phyloP scores from a whole-genome alignment of 495 filamentous ascomycete species.

The Tuber aestivum region DNA sequence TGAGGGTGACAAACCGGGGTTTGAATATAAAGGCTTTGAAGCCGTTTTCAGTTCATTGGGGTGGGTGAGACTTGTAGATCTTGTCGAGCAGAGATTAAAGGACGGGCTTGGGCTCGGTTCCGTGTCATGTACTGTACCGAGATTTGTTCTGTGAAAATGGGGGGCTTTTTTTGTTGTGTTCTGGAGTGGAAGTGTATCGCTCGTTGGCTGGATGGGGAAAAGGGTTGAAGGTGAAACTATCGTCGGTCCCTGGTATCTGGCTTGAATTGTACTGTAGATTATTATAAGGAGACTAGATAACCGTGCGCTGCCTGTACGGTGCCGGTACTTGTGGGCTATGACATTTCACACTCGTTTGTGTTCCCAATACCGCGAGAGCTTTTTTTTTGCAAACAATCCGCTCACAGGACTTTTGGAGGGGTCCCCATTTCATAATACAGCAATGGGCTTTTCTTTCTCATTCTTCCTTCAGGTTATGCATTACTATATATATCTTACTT shows the following conservation, averaged over 20 bases:
- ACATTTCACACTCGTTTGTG: background rate
- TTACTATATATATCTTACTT: no score
- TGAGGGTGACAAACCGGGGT: background rate
- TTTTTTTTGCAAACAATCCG: no score
- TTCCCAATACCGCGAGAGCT: background rate
- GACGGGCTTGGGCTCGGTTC: background rate
- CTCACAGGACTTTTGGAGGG: no score
- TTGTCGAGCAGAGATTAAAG: background rate
- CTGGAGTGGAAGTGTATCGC: background rate
- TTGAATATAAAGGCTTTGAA: background rate
- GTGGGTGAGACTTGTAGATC: background rate
- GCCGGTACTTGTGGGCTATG: no score
- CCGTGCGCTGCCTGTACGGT: background rate
- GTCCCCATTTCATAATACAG: no score
- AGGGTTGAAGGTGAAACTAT: background rate
- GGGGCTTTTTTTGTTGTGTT: background rate
- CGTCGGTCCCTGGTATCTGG: background rate
- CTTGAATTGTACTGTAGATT: background rate
- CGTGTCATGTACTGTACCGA: background rate
- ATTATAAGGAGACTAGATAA: background rate
- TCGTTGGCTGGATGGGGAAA: background rate
- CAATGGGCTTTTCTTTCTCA: no score
- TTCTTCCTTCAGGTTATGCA: no score
- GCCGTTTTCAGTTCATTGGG: background rate
- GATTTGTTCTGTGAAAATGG: background rate